Conservation (phyloP, 805 yeast genomes). For the Brettanomyces nanus region DNA sequence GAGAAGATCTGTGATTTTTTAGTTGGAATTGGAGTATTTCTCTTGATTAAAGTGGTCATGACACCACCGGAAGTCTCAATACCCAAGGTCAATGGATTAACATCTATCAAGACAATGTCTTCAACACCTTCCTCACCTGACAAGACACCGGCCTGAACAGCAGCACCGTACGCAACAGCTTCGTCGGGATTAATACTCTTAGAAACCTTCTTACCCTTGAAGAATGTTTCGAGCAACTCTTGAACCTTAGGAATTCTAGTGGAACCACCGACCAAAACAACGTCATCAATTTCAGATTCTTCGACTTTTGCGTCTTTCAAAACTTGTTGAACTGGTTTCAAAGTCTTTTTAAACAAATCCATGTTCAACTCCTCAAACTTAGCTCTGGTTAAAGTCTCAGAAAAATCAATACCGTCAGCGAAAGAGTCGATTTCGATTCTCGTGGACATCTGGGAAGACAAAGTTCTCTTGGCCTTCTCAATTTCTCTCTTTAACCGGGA, state of each 20-base stretch:
- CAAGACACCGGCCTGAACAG: conserved; percentile 97
- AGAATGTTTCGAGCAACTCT: conserved; percentile 81
- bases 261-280: conserved; percentile 97
- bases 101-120: conserved; percentile 84
- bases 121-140: conserved; percentile 94
- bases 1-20: conserved; percentile 93
- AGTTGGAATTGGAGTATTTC: conserved; percentile 94
- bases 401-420: conserved; percentile 90
- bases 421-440: conserved; percentile 95
- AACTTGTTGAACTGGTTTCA: conserved; percentile 94
- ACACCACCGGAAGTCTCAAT: conserved; percentile 97
- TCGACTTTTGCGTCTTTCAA: conserved; percentile 86
- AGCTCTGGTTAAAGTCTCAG: conserved; percentile 93
- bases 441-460: conserved; percentile 91
- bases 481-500: conserved; percentile 95
- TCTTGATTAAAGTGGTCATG: conserved; percentile 89
- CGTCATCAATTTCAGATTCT: conserved; percentile 84
- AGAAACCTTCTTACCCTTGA: conserved; percentile 91
- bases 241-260: conserved; percentile 99
- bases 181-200: conserved; percentile 99
- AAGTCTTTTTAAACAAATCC: conserved; percentile 86
- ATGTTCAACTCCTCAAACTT: conserved; percentile 95
- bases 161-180: conserved; percentile 99
- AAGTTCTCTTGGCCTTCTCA: conserved; percentile 95
- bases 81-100: conserved; percentile 89